phyloP scores from a whole-genome alignment of 306 rosid species.

The Amphicarpaea edgeworthii region DNA sequence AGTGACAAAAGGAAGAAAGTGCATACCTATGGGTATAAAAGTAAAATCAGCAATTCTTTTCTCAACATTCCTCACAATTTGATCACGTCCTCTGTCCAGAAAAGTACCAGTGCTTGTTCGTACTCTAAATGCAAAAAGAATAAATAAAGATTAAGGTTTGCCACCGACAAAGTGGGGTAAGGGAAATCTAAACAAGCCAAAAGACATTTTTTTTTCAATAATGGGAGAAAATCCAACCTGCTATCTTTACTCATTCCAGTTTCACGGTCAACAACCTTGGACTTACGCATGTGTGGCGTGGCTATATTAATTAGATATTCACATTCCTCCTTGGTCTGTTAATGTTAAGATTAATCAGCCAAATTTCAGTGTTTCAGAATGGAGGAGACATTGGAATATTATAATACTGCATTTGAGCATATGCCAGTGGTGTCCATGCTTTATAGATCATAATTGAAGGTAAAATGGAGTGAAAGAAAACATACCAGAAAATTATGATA shows the following conservation, averaged over 20 bases:
- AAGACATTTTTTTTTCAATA: conserved; percentile 22
- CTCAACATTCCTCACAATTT: conserved; percentile 76
- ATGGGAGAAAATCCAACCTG: conserved; percentile 62
- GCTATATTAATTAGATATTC: conserved; percentile 79
- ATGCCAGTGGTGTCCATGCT: too few species aligned
- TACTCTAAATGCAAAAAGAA: conserved; percentile 52
- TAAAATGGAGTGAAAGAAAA: too few species aligned
- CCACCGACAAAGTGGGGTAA: neutral
- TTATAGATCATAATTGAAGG: too few species aligned
- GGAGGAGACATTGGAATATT: neutral
- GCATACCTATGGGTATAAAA: conserved; percentile 81
- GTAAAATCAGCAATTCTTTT: conserved; percentile 82
- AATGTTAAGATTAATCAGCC: conserved; percentile 43
- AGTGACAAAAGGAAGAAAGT: conserved; percentile 23
- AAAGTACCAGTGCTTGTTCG: conserved; percentile 94
- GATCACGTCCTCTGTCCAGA: conserved; percentile 79
- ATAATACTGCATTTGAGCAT: too few species aligned
- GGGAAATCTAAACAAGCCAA: neutral
- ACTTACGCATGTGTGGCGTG: conserved; percentile 76
- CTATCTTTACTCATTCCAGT: conserved; percentile 88
- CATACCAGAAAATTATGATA: conserved; percentile 94
- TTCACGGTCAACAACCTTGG: conserved; percentile 73
- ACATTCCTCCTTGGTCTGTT: conserved; percentile 85
- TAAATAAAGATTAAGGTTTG: conserved; percentile 7
- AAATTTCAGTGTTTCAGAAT: conserved; percentile 32